Conservation (phyloP, 2,329 filamentous ascomycete genomes). For the Amesomyces nigricolor region DNA sequence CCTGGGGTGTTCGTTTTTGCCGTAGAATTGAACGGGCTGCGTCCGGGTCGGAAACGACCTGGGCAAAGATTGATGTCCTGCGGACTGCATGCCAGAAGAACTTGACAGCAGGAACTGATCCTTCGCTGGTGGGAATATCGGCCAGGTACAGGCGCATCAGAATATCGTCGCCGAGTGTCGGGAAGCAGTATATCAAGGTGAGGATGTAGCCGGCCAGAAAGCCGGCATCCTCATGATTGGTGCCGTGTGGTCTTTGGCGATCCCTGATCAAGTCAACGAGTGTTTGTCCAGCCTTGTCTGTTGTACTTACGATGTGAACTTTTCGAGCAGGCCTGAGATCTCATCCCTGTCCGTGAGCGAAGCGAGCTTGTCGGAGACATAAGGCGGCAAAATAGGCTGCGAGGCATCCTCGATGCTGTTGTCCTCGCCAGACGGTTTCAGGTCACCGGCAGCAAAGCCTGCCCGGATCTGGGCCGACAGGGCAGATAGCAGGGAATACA, state of each 20-base stretch:
- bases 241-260: constrained; percentile 27
- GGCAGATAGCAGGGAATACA: constrained; percentile 50
- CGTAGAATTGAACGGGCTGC: constrained; percentile 29
- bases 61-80: constrained; percentile 38
- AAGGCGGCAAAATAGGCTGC: constrained; percentile 39
- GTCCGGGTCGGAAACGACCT: constrained; percentile 30
- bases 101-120: constrained; percentile 60
- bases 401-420: constrained; percentile 9
- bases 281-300: not conserved
- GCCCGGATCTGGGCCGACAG: constrained; percentile 47
- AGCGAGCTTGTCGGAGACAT: constrained; percentile 60
- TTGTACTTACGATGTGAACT: constrained; percentile 36
- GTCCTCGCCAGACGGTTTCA: constrained; percentile 17
- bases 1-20: constrained; percentile 15
- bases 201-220: constrained; percentile 80
- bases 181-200: constrained; percentile 80
- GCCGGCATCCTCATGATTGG: constrained; percentile 55
- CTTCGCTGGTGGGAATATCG: constrained; percentile 45
- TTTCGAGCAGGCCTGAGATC: constrained; percentile 56
- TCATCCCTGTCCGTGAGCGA: constrained; percentile 71
- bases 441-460: constrained; percentile 32
- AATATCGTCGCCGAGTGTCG: constrained; percentile 75
- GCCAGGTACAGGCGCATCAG: constrained; percentile 90
- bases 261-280: constrained; percentile 28
- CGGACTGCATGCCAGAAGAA: constrained; percentile 72